phyloP scores from a whole-genome alignment of 306 rosid species.

The Acmispon strigosus region DNA sequence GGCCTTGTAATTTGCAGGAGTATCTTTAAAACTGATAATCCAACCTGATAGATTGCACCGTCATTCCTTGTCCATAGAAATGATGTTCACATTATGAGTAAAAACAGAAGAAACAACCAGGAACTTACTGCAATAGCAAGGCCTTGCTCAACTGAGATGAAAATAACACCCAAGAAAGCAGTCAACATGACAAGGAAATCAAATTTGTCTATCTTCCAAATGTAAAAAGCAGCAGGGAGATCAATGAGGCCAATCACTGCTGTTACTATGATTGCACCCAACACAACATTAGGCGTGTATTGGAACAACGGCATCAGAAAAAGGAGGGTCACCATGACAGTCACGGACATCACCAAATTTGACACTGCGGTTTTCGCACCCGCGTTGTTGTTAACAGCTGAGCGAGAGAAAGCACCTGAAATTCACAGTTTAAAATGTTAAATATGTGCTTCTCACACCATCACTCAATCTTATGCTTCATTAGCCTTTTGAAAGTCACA shows the following conservation, averaged over 20 bases:
- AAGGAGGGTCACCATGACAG: slow-evolving; percentile 90
- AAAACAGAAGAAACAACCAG: background rate
- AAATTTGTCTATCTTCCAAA: slow-evolving; percentile 84
- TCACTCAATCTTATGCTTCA: background rate
- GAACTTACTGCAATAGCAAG: slow-evolving; percentile 83
- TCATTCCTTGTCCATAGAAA: slow-evolving; percentile 9
- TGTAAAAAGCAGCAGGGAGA: slow-evolving; percentile 61
- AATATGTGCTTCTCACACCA: background rate
- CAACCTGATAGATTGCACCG: slow-evolving; percentile 49
- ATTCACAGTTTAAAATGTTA: slow-evolving; percentile 2
- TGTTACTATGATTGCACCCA: slow-evolving; percentile 86
- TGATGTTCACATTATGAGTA: background rate
- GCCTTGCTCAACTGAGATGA: slow-evolving; percentile 78
- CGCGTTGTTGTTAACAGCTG: slow-evolving; percentile 91
- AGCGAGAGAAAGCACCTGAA: slow-evolving; percentile 86
- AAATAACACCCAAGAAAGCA: slow-evolving; percentile 82
- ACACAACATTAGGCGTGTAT: slow-evolving; percentile 81
- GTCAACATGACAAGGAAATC: slow-evolving; percentile 70
- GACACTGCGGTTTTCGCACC: slow-evolving; percentile 89
- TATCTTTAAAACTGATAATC: slow-evolving; percentile 70
- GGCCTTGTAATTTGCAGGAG: slow-evolving; percentile 83
- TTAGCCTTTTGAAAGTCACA: background rate
- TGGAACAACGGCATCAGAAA: slow-evolving; percentile 91
- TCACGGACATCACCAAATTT: slow-evolving; percentile 81
- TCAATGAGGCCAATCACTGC: slow-evolving; percentile 92